phyloP scores from a whole-genome alignment of 345 rosid species.

The Pseudoturritis turrita region DNA sequence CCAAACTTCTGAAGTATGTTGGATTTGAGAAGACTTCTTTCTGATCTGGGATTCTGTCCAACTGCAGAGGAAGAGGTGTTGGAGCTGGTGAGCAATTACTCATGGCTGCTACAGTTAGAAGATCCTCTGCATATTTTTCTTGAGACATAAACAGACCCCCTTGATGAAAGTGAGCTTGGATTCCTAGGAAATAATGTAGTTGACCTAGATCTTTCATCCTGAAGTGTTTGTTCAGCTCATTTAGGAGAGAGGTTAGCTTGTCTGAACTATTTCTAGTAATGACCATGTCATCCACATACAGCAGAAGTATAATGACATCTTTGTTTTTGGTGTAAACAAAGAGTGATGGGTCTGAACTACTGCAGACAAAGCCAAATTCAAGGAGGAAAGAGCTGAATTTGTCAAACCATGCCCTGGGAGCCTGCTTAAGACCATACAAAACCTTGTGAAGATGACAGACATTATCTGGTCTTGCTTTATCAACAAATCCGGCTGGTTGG shows the following conservation, averaged over 20 bases:
- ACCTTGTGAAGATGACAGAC: not conserved
- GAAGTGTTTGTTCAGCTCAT: not conserved
- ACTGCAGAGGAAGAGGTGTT: not conserved
- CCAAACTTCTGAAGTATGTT: not conserved
- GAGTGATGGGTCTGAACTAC: not conserved
- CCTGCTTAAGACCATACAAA: not conserved
- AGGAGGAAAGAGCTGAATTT: not conserved
- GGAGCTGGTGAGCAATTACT: not conserved
- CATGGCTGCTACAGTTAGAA: not conserved
- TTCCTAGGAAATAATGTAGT: not conserved
- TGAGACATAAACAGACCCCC: not conserved
- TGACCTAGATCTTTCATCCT: not conserved
- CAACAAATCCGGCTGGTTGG: not conserved
- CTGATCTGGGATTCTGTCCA: no score
- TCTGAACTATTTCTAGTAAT: not conserved
- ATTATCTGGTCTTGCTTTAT: not conserved
- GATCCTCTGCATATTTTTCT: not conserved
- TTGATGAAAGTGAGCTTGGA: not conserved
- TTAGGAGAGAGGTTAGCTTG: rapidly evolving
- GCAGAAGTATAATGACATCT: not conserved
- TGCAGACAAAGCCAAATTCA: not conserved
- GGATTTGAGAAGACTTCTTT: not conserved
- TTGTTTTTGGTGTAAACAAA: not conserved
- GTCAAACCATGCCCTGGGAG: not conserved
- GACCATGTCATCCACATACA: not conserved